phyloP scores from a whole-genome alignment of 116 monocot genomes.

The Phalaenopsis hybrid region DNA sequence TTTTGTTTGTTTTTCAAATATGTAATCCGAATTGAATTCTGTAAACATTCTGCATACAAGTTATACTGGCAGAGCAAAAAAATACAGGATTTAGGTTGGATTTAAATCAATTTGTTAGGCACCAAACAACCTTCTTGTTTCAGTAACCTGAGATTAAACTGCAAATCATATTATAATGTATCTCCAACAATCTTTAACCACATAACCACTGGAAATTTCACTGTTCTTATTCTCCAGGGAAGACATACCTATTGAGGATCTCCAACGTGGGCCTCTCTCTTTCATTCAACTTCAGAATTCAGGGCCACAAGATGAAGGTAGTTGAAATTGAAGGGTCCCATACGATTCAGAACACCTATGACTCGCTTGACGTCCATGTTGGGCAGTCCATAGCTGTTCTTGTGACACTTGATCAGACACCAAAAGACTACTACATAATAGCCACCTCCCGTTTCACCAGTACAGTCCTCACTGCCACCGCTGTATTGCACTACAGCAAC shows the following conservation, averaged over 20 bases:
- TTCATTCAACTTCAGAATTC: constrained; percentile 77
- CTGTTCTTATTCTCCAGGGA: constrained; percentile 34
- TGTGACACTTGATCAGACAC: constrained; percentile 61
- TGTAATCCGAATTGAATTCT: too few relatives aligned
- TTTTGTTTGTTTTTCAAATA: too few relatives aligned
- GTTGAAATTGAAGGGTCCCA: constrained; percentile 90
- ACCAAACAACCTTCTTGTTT: too few relatives aligned
- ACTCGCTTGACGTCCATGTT: constrained; percentile 72
- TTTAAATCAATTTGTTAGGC: too few relatives aligned
- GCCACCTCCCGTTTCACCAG: constrained; percentile 63
- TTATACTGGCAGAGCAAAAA: too few relatives aligned
- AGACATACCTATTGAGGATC: constrained; percentile 74
- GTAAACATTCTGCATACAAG: too few relatives aligned
- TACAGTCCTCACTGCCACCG: constrained; percentile 35
- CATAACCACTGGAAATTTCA: neutral
- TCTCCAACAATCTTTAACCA: neutral
- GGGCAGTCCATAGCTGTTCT: constrained; percentile 74
- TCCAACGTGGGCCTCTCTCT: constrained; percentile 75
- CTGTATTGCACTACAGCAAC: constrained; percentile 52
- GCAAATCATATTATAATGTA: neutral
- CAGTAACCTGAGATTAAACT: neutral
- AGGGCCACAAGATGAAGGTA: constrained; percentile 62
- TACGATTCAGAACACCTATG: constrained; percentile 59
- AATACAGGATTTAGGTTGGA: too few relatives aligned
- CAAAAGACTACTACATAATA: constrained; percentile 72